Evolutionary conservation across 2,329 filamentous ascomycete genomes (phyloP).

Genomic region (Venturia aucupariae): DNA sequence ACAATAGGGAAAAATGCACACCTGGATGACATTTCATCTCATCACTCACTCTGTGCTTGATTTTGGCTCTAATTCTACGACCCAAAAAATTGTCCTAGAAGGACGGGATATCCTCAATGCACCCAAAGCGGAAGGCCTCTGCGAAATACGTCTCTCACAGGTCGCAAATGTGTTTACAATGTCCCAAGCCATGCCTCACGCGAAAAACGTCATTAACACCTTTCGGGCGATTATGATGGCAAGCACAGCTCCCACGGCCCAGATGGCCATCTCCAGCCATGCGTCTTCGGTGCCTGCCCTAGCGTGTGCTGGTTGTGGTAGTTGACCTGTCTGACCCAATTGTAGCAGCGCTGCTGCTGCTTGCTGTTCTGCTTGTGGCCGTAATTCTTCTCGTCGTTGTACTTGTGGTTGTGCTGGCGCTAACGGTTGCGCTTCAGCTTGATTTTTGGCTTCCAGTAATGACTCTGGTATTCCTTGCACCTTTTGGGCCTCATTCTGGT

Average conservation of each 20-base stretch:
- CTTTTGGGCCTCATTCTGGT: not conserved
- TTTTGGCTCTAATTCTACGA: no score
- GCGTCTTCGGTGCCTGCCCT: slow-evolving; percentile 25
- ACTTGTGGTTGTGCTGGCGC: not conserved
- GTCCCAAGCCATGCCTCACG: slow-evolving; percentile 23
- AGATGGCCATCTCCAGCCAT: slow-evolving; percentile 77
- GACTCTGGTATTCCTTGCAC: not conserved
- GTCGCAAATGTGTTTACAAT: slow-evolving; percentile 21
- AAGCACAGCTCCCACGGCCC: slow-evolving; percentile 60
- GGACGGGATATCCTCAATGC: no score
- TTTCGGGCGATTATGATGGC: slow-evolving; percentile 56
- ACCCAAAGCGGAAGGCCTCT: no score
- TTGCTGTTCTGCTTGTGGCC: not conserved
- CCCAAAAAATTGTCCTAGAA: no score
- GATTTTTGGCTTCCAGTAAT: no score
- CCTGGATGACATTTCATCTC: no score
- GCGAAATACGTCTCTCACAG: slow-evolving; percentile 16
- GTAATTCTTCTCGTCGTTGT: not conserved
- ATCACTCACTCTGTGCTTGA: no score
- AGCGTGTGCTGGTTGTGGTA: slow-evolving; percentile 15
- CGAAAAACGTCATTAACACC: slow-evolving; percentile 22
- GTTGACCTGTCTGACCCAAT: not conserved
- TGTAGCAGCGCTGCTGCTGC: slow-evolving; percentile 1
- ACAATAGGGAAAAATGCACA: no score
- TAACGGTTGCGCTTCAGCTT: not conserved